Evolutionary conservation across 2,329 filamentous ascomycete species (phyloP), one percentile per base, ranked within the genome.

Genomic region (Massarina eburnea): DNA sequence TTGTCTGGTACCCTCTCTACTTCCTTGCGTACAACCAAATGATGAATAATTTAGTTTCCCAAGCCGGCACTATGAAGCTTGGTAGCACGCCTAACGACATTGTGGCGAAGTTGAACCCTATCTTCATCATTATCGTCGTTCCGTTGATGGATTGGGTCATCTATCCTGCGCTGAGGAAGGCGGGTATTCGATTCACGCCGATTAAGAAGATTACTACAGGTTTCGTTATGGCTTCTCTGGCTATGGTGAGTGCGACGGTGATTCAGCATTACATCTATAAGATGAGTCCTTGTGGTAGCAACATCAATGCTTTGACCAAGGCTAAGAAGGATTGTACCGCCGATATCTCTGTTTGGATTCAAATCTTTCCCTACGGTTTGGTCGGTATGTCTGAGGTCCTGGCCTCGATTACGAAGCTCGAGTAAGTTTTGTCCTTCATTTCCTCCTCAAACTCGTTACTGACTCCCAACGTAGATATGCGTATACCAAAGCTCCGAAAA

Each of bases 1-100:
- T 73, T 46, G 48, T 83, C 46, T 89, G 85, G 75, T 82, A 83
- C 51, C 86, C 86, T 22, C 45, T 66, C 0, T 65, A 61, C 46
- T 65, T 59, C 59, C 41, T 64, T 0, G 50, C 52, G 2, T 58
- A 38, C 18, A 38, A 39, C 15, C 84, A 87, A 57, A 81, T 86
- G 68, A 80, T 78, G 27, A 79, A 75, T 64, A 86, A 84, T 70
- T 80, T 85, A 49, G 79, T 82, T 55, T 83, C 82, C 4, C 85
- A 89, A 71, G 84, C 82, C 14, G 18, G 26, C 17, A 41, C 82
- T 37, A 82, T 89, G 86, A 67, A 80, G 39, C 79, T 85, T 3
- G 76, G 86, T 59, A 84, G 84, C 10, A 80, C 88, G 1, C 88
- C 88, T 56, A 91, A 91, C 74, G 88, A 91, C 61, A 75, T 91